Evolutionary conservation across 1,139 yeast species (phyloP), one percentile per base, ranked within the genome.

Genomic region (Taphrina communis): DNA sequence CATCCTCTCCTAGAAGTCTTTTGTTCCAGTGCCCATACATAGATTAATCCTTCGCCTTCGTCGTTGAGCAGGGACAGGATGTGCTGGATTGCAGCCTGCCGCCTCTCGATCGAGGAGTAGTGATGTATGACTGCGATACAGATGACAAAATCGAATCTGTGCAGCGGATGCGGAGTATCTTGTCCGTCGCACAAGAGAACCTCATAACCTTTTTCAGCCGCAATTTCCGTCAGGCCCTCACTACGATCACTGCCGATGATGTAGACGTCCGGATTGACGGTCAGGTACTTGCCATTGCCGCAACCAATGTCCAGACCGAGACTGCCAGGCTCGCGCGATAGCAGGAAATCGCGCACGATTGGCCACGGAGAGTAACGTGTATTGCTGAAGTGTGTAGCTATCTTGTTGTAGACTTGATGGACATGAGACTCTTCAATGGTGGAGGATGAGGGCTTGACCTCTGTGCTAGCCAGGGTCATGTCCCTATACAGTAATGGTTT

Each of bases 341-440:
- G 76, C 62, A 94, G 79, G 76, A 89, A 94, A 72, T 82, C 79
- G 69, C 89, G 90, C 19, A 95, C 99, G 17, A 92, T 87, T 6
- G 99, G 99, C 99, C 99, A 94, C 38, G 98, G 98, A 80, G 90
- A 93, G 79, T 92, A 94, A 53, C 99, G 80, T 0, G 99, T 94
- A 73, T 88, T 88, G 1, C 98, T 92, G 77, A 94, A 94, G 77
- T 95, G 99, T 12, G 87, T 76, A 0, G 99, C 99, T 50, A 94
- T 94, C 72, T 90, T 90, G 75, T 94, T 90, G 79, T 94, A 94
- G 1, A 95, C 97, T 25, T 85, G 84, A 78, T 94, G 99, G 1
- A 94, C 99, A 75, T 85, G 89, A 69, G 83, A 83, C 66, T 88
- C 85, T 76, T 94, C 99, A 19, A 63, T 55, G 14, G 61, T 48